Base-by-base conservation (phyloP, 768 basidiomycete genomes). In the Cyclocybe aegerita region DNA sequence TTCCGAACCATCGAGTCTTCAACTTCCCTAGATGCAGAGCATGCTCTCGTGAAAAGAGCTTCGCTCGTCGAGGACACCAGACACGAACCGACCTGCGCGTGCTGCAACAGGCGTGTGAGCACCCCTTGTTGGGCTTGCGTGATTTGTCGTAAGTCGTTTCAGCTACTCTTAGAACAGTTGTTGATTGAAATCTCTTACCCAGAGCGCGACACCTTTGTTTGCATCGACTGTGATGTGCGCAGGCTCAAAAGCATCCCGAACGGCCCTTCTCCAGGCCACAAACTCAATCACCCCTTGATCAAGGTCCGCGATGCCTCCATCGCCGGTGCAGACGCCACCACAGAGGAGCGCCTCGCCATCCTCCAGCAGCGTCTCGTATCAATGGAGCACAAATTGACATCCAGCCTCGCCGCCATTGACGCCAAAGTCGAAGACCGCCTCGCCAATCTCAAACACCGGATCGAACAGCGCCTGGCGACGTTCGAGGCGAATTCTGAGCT, bases 141-240 rank as follows among this genome's bases (percentile, higher is more conserved):
- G 2, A 34, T 48, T 4, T 65, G 64, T 43, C 43, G 64, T 65
- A 52, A 23, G 61, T 57, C 9, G 9, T 4, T 33, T 23, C 14
- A 9, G 8, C 39, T 16, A 15, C 17, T 43, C 35, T 8, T 12
- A 16, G 12, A 34, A 9, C 12, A 4, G 31, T 34, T 34, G 31
- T 40, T 39, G 5, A 17, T 32, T n/a, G 6, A 30, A 11, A 10
- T 37, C 17, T 29, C 43, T 14, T 15, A 10, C 0, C 9, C 32
- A 71, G 68, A 60, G 14, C 62, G 59, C n/a, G 68, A 67, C 41
- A 65, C 62, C 3, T 66, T 67, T 44, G 55, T 72, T 17, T 71
- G 70, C 52, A 40, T 49, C 8, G 70, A 68, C 3, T 71, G 70
- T 41, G 66, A 67, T 43, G 37, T 36, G 3, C 62, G 57, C 35